Evolutionary conservation across 179 eudicot genomes (phyloP).

Genomic region (Silene noctiflora): DNA sequence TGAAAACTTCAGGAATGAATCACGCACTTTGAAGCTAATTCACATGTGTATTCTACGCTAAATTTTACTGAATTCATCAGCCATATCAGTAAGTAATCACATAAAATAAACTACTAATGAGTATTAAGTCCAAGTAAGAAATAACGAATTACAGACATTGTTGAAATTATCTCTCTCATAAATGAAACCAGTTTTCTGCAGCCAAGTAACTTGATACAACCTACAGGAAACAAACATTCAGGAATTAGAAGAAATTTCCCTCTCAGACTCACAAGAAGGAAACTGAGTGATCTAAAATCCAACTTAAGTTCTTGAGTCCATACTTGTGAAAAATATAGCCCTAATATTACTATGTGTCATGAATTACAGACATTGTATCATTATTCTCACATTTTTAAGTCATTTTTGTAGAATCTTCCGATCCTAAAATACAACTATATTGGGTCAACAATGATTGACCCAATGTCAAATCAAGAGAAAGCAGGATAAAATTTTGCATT

Average conservation of each 20-base stretch:
- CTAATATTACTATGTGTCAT: background rate
- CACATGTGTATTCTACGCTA: background rate
- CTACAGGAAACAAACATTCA: constrained; percentile 54
- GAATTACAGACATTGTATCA: no score
- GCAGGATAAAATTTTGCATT: no score
- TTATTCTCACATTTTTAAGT: no score
- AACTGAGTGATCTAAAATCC: background rate
- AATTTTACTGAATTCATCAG: background rate
- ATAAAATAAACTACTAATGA: background rate
- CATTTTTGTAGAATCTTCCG: no score
- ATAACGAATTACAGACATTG: constrained; percentile 61
- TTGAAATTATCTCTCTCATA: constrained; percentile 70
- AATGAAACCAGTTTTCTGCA: constrained; percentile 77
- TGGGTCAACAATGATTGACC: no score
- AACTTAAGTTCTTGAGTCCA: background rate
- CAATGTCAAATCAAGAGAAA: no score
- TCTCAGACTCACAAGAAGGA: background rate
- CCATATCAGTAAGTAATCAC: background rate
- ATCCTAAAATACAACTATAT: no score
- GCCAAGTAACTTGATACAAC: constrained; percentile 95
- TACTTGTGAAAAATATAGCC: background rate
- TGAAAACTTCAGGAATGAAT: background rate
- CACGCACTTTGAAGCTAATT: background rate
- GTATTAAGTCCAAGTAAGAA: constrained; percentile 9
- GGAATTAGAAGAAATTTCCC: constrained; percentile 33